A percentile compares a stretch with the other conserved stretches of the same genome.
Evolutionary conservation across 2,329 filamentous ascomycete species (phyloP).

Genomic region (Xylariales sp.): DNA sequence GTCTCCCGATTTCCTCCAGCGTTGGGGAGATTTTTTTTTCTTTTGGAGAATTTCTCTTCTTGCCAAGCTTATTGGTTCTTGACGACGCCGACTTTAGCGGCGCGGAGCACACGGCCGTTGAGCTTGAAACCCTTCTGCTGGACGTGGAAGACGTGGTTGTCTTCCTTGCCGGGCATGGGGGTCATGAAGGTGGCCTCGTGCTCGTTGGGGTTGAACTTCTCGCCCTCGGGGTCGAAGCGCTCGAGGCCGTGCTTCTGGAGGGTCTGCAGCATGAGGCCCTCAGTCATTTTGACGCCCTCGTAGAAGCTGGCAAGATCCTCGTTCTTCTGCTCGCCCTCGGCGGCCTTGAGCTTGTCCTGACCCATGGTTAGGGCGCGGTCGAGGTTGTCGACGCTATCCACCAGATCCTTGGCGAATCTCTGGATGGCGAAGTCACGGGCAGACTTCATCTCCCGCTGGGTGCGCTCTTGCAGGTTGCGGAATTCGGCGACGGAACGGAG

Average conservation of each 20-base stretch:
- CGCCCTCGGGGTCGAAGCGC: slow-evolving; percentile 75
- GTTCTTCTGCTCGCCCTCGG: slow-evolving; percentile 25
- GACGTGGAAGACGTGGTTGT: slow-evolving; percentile 84
- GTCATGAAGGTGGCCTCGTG: slow-evolving; percentile 97
- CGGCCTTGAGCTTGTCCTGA: slow-evolving; percentile 64
- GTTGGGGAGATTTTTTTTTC: too few species aligned
- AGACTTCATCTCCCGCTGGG: slow-evolving; percentile 79
- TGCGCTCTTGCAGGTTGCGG: slow-evolving; percentile 95
- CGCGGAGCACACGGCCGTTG: slow-evolving; percentile 83
- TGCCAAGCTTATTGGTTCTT: slow-evolving; percentile 58
- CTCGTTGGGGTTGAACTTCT: slow-evolving; percentile 93
- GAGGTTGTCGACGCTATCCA: slow-evolving; percentile 95
- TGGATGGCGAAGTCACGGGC: slow-evolving; percentile 93
- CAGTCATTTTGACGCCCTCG: slow-evolving; percentile 92
- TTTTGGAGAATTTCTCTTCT: too few species aligned
- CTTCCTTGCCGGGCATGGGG: slow-evolving; percentile 79
- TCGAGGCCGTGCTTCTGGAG: slow-evolving; percentile 93
- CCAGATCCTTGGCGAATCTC: slow-evolving; percentile 89
- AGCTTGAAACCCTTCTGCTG: slow-evolving; percentile 96
- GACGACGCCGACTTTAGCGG: slow-evolving; percentile 93
- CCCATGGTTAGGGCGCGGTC: slow-evolving; percentile 86
- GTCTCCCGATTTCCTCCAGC: too few species aligned
- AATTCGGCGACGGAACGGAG: slow-evolving; percentile 93
- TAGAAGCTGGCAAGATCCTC: slow-evolving; percentile 77
- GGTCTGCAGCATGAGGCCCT: slow-evolving; percentile 79